Conservation (phyloP, 495 filamentous ascomycete genomes). For the Xylaria longipes region DNA sequence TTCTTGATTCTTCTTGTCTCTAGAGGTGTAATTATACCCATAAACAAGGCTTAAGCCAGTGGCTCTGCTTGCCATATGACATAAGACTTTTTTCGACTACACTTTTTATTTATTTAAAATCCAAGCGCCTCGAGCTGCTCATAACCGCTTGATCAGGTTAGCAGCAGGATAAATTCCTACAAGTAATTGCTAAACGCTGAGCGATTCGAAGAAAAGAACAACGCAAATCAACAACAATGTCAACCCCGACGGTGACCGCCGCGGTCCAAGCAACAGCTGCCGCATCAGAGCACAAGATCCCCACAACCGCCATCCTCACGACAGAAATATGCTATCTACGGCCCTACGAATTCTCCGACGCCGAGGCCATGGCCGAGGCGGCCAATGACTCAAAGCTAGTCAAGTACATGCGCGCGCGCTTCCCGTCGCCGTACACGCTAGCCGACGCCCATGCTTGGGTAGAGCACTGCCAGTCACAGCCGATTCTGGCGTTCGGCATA, state of each 20-base stretch:
- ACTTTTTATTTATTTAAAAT: neutral
- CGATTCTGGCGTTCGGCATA: slow-evolving; percentile 37
- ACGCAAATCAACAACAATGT: neutral
- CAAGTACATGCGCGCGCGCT: slow-evolving; percentile 44
- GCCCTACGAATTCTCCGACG: slow-evolving; percentile 39
- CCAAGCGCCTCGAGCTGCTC: neutral
- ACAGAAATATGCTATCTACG: slow-evolving; percentile 42
- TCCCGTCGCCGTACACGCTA: slow-evolving; percentile 47
- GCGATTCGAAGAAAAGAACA: neutral
- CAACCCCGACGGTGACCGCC: neutral
- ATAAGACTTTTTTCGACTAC: neutral
- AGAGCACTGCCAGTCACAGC: slow-evolving; percentile 12
- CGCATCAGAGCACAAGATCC: slow-evolving; percentile 10
- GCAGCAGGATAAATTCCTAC: neutral
- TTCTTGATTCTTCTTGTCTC: neutral
- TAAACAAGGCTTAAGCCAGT: neutral
- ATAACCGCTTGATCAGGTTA: neutral
- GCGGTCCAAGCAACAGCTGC: neutral
- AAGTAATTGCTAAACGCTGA: neutral
- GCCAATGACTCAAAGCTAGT: slow-evolving; percentile 42
- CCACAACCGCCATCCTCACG: slow-evolving; percentile 27
- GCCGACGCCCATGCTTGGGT: slow-evolving; percentile 41
- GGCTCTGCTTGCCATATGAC: neutral
- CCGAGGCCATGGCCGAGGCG: slow-evolving; percentile 28
- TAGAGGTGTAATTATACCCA: neutral